phyloP scores from a whole-genome alignment of 345 rosid genomes.

The Brassica incana region DNA sequence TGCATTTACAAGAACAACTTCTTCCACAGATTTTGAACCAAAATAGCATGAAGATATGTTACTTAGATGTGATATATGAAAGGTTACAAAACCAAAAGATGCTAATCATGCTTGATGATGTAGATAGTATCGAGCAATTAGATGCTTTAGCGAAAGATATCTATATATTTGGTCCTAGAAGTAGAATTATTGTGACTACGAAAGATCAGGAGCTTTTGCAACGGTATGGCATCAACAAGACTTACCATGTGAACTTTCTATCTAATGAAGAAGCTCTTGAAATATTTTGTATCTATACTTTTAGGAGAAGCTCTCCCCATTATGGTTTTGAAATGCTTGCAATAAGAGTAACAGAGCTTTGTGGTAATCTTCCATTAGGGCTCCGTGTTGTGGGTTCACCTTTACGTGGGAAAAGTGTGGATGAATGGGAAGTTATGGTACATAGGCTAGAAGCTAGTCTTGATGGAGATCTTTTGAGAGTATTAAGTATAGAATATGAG shows the following conservation, averaged over 20 bases:
- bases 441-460: not conserved
- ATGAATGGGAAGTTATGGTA: not conserved
- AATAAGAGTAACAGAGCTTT: not conserved
- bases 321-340: not conserved
- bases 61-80: not conserved
- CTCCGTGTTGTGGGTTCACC: constrained; percentile 1
- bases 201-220: constrained; percentile 3
- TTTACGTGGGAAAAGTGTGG: not conserved
- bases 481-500: not conserved
- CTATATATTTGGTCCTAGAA: not conserved
- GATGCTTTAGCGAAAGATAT: not conserved
- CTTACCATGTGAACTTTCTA: not conserved
- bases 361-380: not conserved
- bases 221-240: not conserved
- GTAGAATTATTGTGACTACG: not conserved
- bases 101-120: constrained; percentile 15
- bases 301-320: not conserved
- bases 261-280: constrained; percentile 3
- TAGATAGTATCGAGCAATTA: not conserved
- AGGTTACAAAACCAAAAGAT: constrained; percentile 1
- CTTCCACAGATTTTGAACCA: not conserved
- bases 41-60: not conserved
- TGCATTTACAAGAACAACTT: not conserved
- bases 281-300: not conserved
- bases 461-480: not conserved